These are phyloP conservation scores for Clavispora fructus DNA, from an alignment of 805 yeast genomes.

Conservation along the genomic window DNA sequence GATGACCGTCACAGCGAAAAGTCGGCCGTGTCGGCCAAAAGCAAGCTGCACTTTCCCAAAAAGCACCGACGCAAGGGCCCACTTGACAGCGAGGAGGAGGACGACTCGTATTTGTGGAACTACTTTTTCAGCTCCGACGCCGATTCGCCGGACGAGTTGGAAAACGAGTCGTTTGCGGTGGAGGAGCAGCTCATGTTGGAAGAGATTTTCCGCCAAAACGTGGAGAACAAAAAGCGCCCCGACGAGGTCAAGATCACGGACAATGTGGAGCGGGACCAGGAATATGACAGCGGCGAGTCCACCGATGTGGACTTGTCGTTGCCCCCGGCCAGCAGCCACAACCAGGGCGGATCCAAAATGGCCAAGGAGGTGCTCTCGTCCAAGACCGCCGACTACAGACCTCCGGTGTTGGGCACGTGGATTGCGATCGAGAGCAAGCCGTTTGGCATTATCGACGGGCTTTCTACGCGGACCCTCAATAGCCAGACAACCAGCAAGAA, in stretches of 20 bases:
- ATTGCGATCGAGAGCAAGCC: conserved; percentile 73
- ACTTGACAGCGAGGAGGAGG: conserved; percentile 44
- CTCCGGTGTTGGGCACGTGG: conserved; percentile 94
- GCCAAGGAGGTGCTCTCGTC: conserved; percentile 91
- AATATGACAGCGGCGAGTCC: conserved; percentile 70
- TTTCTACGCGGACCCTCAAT: conserved; percentile 76
- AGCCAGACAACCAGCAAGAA: conserved; percentile 7
- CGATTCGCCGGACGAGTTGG: conserved; percentile 24
- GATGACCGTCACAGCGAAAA: conserved; percentile 4
- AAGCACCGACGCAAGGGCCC: conserved; percentile 16
- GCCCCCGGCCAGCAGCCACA: conserved; percentile 59
- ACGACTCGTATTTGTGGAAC: conserved; percentile 70
- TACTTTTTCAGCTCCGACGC: conserved; percentile 55
- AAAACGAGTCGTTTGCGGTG: conserved; percentile 17
- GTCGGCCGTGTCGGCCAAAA: conserved; percentile 4
- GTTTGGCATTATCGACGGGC: conserved; percentile 91
- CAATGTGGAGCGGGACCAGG: conserved; percentile 25
- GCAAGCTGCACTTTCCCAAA: conserved; percentile 7
- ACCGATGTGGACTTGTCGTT: conserved; percentile 89
- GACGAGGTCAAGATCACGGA: conserved; percentile 2
- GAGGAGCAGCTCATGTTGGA: conserved; percentile 17
- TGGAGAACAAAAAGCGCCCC: conserved; percentile 12
- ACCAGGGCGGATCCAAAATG: conserved; percentile 62
- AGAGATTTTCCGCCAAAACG: conserved; percentile 20
- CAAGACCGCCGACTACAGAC: conserved; percentile 76